Conservation (phyloP, 352 stramenopile species). For the Phytophthora syringae region DNA sequence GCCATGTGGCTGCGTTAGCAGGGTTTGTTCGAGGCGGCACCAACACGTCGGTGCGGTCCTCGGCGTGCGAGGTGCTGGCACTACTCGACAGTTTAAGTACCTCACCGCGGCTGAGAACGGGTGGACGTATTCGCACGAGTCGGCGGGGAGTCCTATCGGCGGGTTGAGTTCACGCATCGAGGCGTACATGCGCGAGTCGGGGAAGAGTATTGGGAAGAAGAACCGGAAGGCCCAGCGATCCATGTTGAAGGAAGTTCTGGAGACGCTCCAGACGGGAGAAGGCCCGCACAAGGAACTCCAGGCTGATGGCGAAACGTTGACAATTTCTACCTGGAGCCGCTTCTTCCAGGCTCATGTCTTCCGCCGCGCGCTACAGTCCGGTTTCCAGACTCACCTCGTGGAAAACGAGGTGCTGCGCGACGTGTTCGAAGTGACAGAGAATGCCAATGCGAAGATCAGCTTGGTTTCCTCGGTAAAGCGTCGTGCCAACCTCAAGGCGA, state of each 20-base stretch:
- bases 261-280: conserved; percentile 62
- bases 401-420: conserved; percentile 66
- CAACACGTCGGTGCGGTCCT: conserved; percentile 46
- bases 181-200: conserved; percentile 67
- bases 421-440: conserved; percentile 68
- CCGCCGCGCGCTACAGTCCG: conserved; percentile 54
- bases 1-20: conserved; percentile 59
- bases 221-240: conserved; percentile 68
- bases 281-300: conserved; percentile 64
- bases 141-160: conserved; percentile 44
- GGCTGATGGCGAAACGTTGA: conserved; percentile 56
- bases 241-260: conserved; percentile 73
- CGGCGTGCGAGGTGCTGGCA: conserved; percentile 63
- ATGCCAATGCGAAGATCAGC: conserved; percentile 48
- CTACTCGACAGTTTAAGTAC: conserved; percentile 72
- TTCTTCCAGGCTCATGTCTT: conserved; percentile 76
- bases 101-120: conserved; percentile 24
- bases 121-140: conserved; percentile 62
- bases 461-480: conserved; percentile 58
- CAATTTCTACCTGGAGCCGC: conserved; percentile 62
- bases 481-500: conserved; percentile 54
- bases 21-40: conserved; percentile 59
- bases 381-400: conserved; percentile 65
- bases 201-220: conserved; percentile 78
- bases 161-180: conserved; percentile 62